Evolutionary conservation across 2,329 filamentous ascomycete genomes (phyloP).

Genomic region (Diaporthe nobilis): DNA sequence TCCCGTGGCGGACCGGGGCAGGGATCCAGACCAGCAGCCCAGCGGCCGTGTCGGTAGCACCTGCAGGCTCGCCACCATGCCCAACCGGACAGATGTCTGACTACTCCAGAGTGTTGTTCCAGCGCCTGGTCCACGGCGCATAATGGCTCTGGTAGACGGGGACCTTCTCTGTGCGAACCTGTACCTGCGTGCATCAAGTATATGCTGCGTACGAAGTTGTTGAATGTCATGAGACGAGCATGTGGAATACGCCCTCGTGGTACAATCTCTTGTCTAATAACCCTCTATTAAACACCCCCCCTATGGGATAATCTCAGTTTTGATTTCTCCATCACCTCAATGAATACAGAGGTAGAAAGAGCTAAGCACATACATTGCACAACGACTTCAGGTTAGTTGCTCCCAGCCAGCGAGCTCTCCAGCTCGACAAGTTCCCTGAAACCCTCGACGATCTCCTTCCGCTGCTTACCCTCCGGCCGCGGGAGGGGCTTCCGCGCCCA

Average conservation of each 20-base stretch:
- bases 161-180: not conserved
- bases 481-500: slow-evolving; percentile 68
- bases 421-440: slow-evolving; percentile 39
- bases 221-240: not conserved
- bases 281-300: not conserved
- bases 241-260: not conserved
- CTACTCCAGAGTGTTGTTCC: not conserved
- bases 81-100: not conserved
- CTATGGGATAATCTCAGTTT: not conserved
- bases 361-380: not conserved
- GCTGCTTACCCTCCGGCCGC: slow-evolving; percentile 27
- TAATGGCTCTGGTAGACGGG: not conserved
- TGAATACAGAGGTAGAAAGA: not conserved
- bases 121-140: not conserved
- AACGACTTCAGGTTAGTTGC: not conserved
- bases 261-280: not conserved
- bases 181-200: not conserved
- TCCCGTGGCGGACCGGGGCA: too few relatives aligned
- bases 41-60: not conserved
- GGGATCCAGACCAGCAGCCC: not conserved
- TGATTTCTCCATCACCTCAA: not conserved
- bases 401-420: slow-evolving; percentile 29
- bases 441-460: slow-evolving; percentile 26
- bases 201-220: not conserved
- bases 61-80: not conserved